Evolutionary conservation across 208 protist genomes (phyloP).

Genomic region (Willaertia magna): DNA sequence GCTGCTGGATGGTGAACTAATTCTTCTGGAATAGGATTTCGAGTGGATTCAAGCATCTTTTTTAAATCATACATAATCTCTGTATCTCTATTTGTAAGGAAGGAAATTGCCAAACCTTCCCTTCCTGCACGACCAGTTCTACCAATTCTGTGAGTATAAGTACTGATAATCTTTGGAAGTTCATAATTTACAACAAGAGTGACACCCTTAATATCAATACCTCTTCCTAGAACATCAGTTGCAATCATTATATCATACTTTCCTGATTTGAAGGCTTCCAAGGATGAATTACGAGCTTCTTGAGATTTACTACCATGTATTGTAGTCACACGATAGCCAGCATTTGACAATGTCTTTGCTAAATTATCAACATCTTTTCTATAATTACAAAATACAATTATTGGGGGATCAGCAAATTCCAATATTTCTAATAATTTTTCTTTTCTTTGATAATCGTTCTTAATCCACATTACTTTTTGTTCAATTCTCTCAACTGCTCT

Average conservation of each 20-base stretch:
- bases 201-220: conserved; percentile 67
- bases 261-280: conserved; percentile 51
- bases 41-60: conserved; percentile 26
- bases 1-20: conserved; percentile 8
- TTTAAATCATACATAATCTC: conserved; percentile 53
- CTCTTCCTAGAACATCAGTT: conserved; percentile 56
- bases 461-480: conserved; percentile 20
- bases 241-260: conserved; percentile 55
- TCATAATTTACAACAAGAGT: conserved; percentile 72
- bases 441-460: conserved; percentile 41
- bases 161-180: conserved; percentile 29
- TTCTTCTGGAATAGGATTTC: conserved; percentile 15
- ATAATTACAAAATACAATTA: conserved; percentile 71
- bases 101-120: conserved; percentile 40
- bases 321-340: conserved; percentile 21
- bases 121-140: conserved; percentile 53
- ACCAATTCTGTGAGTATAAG: conserved; percentile 53
- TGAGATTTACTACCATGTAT: conserved; percentile 50
- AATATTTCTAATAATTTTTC: conserved; percentile 41
- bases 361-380: conserved; percentile 31
- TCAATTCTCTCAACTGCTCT: conserved; percentile 30
- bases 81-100: conserved; percentile 46
- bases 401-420: conserved; percentile 34
- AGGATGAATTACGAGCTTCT: conserved; percentile 42
- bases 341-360: conserved; percentile 1